A percentile compares a stretch with the other conserved stretches of the same genome.
These are phyloP conservation scores for Magnaporthiopsis incrustans DNA, from an alignment of 2,329 filamentous ascomycete genomes.

Conservation along the genomic window DNA sequence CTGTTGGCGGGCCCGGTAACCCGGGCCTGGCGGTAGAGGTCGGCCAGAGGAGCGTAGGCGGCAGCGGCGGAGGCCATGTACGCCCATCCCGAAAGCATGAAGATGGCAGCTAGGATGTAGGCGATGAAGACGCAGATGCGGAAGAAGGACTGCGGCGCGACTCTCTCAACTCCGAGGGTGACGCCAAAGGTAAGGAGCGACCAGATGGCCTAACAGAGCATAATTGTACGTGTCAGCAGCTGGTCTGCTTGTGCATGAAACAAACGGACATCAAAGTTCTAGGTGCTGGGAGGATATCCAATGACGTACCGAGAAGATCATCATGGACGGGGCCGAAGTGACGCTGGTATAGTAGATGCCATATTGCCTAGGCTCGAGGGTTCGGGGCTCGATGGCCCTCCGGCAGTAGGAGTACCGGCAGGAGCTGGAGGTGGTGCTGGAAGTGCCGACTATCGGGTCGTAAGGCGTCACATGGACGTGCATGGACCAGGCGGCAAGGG, in stretches of 20 bases:
- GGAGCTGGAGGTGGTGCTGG: neutral
- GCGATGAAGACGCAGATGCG: slow-evolving; percentile 5
- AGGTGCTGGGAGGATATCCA: too few species aligned
- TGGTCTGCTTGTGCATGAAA: neutral
- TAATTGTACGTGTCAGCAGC: neutral
- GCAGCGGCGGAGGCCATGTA: slow-evolving; percentile 1
- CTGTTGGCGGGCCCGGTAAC: neutral
- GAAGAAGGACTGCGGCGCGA: neutral
- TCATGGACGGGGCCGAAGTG: neutral
- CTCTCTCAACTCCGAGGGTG: neutral
- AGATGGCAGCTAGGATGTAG: slow-evolving; percentile 3
- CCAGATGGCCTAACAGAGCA: neutral
- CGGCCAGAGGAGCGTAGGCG: neutral
- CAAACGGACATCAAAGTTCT: too few species aligned
- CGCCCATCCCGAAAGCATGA: neutral
- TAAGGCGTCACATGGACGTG: neutral
- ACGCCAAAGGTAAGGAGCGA: neutral
- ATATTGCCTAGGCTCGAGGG: neutral
- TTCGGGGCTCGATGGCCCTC: neutral
- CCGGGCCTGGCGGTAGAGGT: neutral
- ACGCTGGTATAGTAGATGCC: neutral
- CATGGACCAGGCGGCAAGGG: neutral
- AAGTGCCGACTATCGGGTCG: neutral
- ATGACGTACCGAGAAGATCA: neutral
- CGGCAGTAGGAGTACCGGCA: neutral